These are phyloP conservation scores for Salvia rosmarinus DNA, from an alignment of 257 asterid species.

Conservation along the genomic window DNA sequence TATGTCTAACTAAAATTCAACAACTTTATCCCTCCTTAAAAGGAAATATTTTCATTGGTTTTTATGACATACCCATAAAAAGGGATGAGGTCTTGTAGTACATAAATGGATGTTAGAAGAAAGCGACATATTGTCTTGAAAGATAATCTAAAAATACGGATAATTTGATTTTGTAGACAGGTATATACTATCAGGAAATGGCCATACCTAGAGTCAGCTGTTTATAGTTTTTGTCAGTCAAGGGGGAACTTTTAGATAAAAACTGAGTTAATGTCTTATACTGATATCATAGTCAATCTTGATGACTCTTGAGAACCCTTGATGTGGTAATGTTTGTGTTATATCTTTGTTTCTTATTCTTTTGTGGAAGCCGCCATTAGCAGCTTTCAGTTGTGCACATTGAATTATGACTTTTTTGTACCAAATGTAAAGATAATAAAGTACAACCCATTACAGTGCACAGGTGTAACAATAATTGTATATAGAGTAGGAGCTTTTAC, in stretches of 20 bases:
- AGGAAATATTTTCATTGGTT: neutral
- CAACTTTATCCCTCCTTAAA: constrained; percentile 2
- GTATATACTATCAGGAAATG: neutral
- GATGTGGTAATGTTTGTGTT: neutral
- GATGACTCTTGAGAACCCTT: neutral
- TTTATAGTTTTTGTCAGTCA: neutral
- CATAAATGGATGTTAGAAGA: constrained; percentile 15
- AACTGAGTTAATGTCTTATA: neutral
- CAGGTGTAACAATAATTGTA: neutral
- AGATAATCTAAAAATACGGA: neutral
- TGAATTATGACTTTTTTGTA: neutral
- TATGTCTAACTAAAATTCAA: constrained; percentile 44
- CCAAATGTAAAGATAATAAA: neutral
- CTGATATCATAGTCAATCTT: neutral
- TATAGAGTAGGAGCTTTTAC: constrained; percentile 1
- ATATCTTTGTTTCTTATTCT: neutral
- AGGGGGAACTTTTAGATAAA: neutral
- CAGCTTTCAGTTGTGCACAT: neutral
- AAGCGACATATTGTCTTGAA: neutral
- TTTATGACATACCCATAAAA: neutral
- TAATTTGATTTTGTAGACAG: neutral
- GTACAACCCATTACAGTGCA: neutral
- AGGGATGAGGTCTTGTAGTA: neutral
- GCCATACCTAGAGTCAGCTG: neutral
- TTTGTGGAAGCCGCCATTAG: neutral